These are phyloP conservation scores for Wallacemonas sp. DNA, from an alignment of 208 protist genomes.

Conservation along the genomic window DNA sequence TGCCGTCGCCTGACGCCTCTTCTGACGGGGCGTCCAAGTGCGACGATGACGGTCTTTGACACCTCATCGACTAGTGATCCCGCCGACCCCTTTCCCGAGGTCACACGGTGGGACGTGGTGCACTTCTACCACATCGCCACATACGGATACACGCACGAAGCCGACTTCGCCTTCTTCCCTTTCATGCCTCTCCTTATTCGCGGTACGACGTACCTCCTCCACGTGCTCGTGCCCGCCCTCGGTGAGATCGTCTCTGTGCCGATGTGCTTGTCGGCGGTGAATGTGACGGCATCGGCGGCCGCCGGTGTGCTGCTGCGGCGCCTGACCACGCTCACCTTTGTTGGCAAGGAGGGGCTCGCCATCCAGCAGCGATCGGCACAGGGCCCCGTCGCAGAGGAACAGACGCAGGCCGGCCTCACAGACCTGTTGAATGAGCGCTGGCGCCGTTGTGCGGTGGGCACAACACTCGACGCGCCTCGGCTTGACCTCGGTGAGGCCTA, in stretches of 20 bases:
- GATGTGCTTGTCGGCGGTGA: conserved; percentile 43
- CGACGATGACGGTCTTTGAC: conserved; percentile 51
- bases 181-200: conserved; percentile 54
- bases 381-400: neutral
- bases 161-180: conserved; percentile 69
- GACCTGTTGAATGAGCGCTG: neutral
- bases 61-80: conserved; percentile 47
- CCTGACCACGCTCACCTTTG: conserved; percentile 46
- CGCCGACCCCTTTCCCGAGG: conserved; percentile 35
- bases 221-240: conserved; percentile 16
- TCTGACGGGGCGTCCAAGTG: conserved; percentile 12
- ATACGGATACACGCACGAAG: conserved; percentile 77
- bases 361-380: conserved; percentile 4
- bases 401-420: neutral
- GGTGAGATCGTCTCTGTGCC: conserved; percentile 41
- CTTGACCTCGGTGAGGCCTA: neutral
- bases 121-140: conserved; percentile 77
- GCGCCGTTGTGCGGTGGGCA: neutral
- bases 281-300: conserved; percentile 30
- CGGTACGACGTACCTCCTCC: conserved; percentile 28
- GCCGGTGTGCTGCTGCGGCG: conserved; percentile 55
- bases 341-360: conserved; percentile 29
- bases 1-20: conserved; percentile 33
- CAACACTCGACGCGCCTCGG: neutral
- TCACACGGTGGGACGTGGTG: conserved; percentile 70